Evolutionary conservation across 176 grass and related monocot species (phyloP), one percentile per base, ranked within the genome.

Genomic region (Bothriochloa decipiens): DNA sequence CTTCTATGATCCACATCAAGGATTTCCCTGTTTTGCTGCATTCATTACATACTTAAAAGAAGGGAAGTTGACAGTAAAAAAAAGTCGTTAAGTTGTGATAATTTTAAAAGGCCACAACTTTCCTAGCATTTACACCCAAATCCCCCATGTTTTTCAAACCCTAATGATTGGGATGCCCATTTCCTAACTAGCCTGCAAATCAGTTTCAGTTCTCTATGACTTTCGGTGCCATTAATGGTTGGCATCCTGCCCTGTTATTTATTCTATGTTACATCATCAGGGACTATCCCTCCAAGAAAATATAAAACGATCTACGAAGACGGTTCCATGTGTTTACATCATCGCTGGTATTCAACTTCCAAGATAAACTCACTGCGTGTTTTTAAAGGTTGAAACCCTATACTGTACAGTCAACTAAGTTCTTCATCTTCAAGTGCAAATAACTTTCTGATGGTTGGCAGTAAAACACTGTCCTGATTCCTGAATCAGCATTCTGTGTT

Each of bases 401-500:
- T 17, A 28, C 14, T 47, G 52, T 76, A 64, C 32, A 82, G 14
- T 40, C 40, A 18, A 45, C 29, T 76, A 14, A 52, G 42, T 11
- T 72, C 25, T 57, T 72, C 36, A 72, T 58, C 67, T 29, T 50
- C 27, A 17, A 1, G 37, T 79, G 63, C 61, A 60, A 25, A 20
- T 28, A 69, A 23, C 49, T 63, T 64, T 40, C 17, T 20, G 25
- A 77, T 42, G 72, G 11, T 75, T 60, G 18, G 50, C 20, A 4
- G 43, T 36, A 67, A 23, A 65, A 16, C n/a, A 13, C 14, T 57
- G 20, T 77, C 66, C 67, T 72, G 42, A 86, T 74, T 73, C 67
- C 67, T 72, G 42, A 86, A 79, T 73, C 67, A 42, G 68, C 75
- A 74, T 76, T 65, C n/a, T 63, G 82, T 68, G 29, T 81, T 83